Conservation (phyloP, 768 basidiomycete species). For the Coprinopsis cinerea region DNA sequence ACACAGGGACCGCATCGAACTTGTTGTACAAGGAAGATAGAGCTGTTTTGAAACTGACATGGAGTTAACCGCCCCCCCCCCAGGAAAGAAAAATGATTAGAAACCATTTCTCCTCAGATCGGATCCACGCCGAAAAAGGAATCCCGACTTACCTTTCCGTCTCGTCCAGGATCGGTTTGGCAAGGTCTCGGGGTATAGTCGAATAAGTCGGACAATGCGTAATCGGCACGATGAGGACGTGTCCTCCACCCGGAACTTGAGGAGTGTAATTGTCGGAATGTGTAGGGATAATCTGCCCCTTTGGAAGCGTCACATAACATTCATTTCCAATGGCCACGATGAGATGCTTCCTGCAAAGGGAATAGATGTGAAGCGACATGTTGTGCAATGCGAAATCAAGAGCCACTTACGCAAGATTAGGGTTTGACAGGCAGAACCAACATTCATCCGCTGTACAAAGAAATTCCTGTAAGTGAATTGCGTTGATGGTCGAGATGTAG, state of each 20-base stretch:
- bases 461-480: not conserved
- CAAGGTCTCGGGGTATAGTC: conserved; percentile 75
- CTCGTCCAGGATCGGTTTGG: conserved; percentile 71
- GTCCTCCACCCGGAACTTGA: conserved; percentile 89
- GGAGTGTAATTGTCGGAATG: conserved; percentile 44
- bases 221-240: conserved; percentile 91
- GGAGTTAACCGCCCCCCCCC: conserved; percentile 2
- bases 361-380: not conserved
- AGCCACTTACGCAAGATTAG: conserved; percentile 68
- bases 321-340: conserved; percentile 92
- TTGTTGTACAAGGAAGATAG: conserved; percentile 68
- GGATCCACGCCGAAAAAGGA: not conserved
- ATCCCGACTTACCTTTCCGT: conserved; percentile 53
- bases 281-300: conserved; percentile 90
- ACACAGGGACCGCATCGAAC: conserved; percentile 61
- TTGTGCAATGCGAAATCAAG: not conserved
- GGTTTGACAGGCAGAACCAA: conserved; percentile 98
- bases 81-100: conserved; percentile 6
- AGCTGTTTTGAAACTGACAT: conserved; percentile 82
- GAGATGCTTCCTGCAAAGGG: conserved; percentile 71
- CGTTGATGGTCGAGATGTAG: not conserved
- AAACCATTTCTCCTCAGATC: no score
- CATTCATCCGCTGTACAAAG: conserved; percentile 72
- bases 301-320: conserved; percentile 93
- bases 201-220: conserved; percentile 87